Conservation (phyloP, 2,329 filamentous ascomycete species). For the Claviceps paspali region DNA sequence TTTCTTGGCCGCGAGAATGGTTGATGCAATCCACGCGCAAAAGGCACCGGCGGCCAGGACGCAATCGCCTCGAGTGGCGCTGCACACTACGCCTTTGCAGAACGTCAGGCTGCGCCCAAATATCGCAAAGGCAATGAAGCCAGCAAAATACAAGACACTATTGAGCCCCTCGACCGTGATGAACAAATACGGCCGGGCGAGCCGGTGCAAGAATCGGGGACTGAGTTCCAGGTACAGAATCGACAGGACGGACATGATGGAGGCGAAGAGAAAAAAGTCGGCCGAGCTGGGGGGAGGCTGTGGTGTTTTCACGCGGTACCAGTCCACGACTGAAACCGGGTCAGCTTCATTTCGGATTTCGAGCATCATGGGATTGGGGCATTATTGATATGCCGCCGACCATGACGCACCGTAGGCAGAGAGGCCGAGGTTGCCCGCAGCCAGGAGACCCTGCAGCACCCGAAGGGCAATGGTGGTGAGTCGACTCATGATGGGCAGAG, state of each 20-base stretch:
- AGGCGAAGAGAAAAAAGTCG: slow-evolving; percentile 41
- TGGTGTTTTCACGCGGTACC: slow-evolving; percentile 41
- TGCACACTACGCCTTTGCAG: slow-evolving; percentile 42
- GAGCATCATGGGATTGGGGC: no score
- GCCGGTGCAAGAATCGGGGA: slow-evolving; percentile 28
- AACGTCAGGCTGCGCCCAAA: slow-evolving; percentile 40
- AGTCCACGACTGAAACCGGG: slow-evolving; percentile 36
- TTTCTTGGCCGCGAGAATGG: slow-evolving; percentile 29
- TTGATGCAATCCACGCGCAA: slow-evolving; percentile 34
- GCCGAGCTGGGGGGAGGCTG: slow-evolving; percentile 38
- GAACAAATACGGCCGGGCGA: slow-evolving; percentile 32
- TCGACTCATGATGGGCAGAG: slow-evolving; percentile 8
- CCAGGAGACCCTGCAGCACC: slow-evolving; percentile 9
- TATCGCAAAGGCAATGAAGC: slow-evolving; percentile 41
- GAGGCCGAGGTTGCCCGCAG: slow-evolving; percentile 7
- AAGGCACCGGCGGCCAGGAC: slow-evolving; percentile 39
- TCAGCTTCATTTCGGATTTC: slow-evolving; percentile 1
- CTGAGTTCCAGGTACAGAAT: slow-evolving; percentile 36
- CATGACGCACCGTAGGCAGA: slow-evolving; percentile 10
- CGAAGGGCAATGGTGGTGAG: slow-evolving; percentile 7
- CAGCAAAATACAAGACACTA: slow-evolving; percentile 41
- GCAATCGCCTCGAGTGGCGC: slow-evolving; percentile 36
- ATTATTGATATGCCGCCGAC: neutral
- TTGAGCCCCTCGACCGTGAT: slow-evolving; percentile 36
- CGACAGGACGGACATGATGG: slow-evolving; percentile 38